Percentiles rank a stretch among this genome's conserved stretches.
These are phyloP conservation scores for Takakia lepidozioides DNA, from an alignment of 225 moss, liverwort and hornwort genomes.

Conservation along the genomic window DNA sequence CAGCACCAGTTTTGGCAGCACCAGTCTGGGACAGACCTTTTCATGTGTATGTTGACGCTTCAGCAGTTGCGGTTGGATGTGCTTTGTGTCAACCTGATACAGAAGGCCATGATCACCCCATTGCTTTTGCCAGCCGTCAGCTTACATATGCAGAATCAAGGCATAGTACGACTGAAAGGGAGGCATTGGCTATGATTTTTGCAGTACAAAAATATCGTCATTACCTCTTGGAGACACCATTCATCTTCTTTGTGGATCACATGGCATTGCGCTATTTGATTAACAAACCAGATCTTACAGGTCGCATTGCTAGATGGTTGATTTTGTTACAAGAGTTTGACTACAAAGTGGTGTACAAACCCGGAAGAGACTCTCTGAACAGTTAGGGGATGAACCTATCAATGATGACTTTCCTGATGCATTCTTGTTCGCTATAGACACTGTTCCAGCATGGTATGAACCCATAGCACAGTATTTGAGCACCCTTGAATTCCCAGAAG, in stretches of 20 bases:
- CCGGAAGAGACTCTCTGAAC: background rate
- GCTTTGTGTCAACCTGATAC: background rate
- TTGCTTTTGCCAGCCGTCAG: conserved; percentile 1
- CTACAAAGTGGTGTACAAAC: conserved; percentile 3
- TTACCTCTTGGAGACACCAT: background rate
- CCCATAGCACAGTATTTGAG: conserved; percentile 6
- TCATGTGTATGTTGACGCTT: conserved; percentile 2
- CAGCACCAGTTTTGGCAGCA: background rate
- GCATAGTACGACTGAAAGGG: background rate
- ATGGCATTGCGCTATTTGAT: conserved; percentile 5
- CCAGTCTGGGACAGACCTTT: conserved; percentile 2
- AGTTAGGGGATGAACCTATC: background rate
- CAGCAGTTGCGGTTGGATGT: background rate
- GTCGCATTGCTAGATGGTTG: conserved; percentile 4
- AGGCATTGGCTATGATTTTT: background rate
- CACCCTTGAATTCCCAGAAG: background rate
- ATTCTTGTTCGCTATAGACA: background rate
- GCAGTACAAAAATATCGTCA: background rate
- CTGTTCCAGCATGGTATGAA: background rate
- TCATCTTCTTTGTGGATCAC: conserved; percentile 6
- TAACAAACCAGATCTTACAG: conserved; percentile 4
- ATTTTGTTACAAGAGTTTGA: conserved; percentile 1
- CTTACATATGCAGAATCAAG: background rate
- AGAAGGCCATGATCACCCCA: background rate
- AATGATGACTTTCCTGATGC: conserved; percentile 3